Percentiles rank a stretch among this genome's conserved stretches.
Conservation (phyloP, 2,329 filamentous ascomycete species). For the Colletotrichum sansevieriae region DNA sequence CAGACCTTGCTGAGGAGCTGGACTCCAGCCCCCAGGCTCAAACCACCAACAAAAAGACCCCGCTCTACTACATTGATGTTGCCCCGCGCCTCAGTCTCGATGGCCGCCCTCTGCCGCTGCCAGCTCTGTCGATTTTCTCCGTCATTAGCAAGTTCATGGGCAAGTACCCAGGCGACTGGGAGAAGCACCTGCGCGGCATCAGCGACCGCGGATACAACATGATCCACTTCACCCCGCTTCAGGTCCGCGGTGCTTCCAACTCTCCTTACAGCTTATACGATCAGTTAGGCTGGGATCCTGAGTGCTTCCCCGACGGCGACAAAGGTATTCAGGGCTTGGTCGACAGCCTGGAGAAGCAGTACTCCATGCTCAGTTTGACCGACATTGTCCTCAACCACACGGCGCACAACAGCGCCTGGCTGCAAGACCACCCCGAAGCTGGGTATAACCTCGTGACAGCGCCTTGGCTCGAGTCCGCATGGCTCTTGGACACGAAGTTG, state of each 20-base stretch:
- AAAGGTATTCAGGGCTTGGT: conserved; percentile 83
- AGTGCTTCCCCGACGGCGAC: conserved; percentile 87
- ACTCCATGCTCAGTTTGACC: conserved; percentile 88
- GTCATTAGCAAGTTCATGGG: conserved; percentile 99
- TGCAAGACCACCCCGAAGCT: conserved; percentile 92
- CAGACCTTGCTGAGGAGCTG: conserved; percentile 75
- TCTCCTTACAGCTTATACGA: conserved; percentile 98
- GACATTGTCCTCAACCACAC: conserved; percentile 99
- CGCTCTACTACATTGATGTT: conserved; percentile 93
- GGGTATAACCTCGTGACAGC: conserved; percentile 95
- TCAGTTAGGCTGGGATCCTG: conserved; percentile 87
- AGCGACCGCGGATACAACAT: conserved; percentile 96
- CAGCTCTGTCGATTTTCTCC: conserved; percentile 92
- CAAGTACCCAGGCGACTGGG: conserved; percentile 89
- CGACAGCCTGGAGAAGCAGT: conserved; percentile 83
- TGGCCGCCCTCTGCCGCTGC: conserved; percentile 80
- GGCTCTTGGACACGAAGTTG: conserved; percentile 70
- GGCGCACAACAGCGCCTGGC: conserved; percentile 93
- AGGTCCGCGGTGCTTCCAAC: conserved; percentile 89
- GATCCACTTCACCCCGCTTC: conserved; percentile 97
- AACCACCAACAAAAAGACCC: conserved; percentile 74
- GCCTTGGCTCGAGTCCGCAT: conserved; percentile 78
- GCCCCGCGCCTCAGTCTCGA: conserved; percentile 83
- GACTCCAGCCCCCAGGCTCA: conserved; percentile 60
- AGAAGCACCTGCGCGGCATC: conserved; percentile 89